These are phyloP conservation scores for Sordariomycetes sp. DNA, from an alignment of 2,329 filamentous ascomycete species.

Conservation along the genomic window DNA sequence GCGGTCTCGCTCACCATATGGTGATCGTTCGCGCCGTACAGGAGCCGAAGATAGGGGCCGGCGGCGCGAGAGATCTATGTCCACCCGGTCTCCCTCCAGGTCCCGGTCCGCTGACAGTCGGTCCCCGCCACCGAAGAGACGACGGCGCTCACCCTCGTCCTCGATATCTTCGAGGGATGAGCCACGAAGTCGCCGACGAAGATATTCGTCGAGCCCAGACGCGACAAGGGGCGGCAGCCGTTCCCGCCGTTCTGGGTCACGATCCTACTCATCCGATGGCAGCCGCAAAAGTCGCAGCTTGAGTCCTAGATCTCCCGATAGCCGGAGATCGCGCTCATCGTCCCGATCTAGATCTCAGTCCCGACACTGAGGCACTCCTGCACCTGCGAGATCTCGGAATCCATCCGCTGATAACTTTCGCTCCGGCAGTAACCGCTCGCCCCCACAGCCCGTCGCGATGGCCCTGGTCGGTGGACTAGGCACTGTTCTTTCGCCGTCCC, in stretches of 20 bases:
- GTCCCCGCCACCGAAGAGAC: conserved; percentile 1
- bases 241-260: conserved; percentile 16
- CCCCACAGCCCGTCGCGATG: background rate
- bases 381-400: conserved; percentile 23
- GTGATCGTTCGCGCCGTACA: conserved; percentile 27
- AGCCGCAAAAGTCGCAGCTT: conserved; percentile 3
- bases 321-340: conserved; percentile 5
- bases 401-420: conserved; percentile 44
- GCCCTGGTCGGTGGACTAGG: background rate
- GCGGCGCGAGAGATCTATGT: conserved; percentile 18
- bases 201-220: conserved; percentile 7
- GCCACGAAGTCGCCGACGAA: conserved; percentile 3
- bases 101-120: conserved; percentile 6
- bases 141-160: conserved; percentile 7
- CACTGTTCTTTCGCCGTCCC: background rate
- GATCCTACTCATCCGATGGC: conserved; percentile 4
- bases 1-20: conserved; percentile 24
- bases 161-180: conserved; percentile 5
- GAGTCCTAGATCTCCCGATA: background rate
- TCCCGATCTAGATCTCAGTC: conserved; percentile 6
- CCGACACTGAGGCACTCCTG: background rate
- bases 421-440: conserved; percentile 5
- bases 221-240: conserved; percentile 14
- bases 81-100: conserved; percentile 10
- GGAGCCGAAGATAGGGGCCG: conserved; percentile 27